Evolutionary conservation across 306 rosid genomes (phyloP).

Genomic region (Cicer pinnatifidum): DNA sequence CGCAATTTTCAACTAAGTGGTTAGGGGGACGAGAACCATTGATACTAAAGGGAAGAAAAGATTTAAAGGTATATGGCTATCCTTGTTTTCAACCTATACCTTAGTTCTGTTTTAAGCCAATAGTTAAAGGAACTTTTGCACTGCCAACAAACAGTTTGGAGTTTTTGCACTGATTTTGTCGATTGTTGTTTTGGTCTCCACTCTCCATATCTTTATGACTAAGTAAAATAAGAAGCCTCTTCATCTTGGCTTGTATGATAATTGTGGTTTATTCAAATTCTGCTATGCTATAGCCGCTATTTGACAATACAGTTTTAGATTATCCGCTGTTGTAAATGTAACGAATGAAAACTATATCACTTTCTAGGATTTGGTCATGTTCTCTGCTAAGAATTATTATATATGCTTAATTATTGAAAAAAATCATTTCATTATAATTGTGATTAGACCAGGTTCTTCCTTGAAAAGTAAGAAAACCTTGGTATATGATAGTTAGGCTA

Average conservation of each 20-base stretch:
- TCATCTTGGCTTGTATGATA: neutral
- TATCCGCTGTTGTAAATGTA: neutral
- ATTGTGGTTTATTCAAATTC: neutral
- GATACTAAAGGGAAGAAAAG: slow-evolving; percentile 88
- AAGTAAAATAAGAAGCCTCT: neutral
- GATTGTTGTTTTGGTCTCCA: slow-evolving; percentile 1
- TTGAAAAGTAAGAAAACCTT: too few species aligned
- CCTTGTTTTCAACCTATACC: neutral
- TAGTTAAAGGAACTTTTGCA: neutral
- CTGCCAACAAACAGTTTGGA: slow-evolving; percentile 17
- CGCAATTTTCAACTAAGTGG: slow-evolving; percentile 91
- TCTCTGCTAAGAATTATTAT: neutral
- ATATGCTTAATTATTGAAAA: neutral
- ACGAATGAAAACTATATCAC: neutral
- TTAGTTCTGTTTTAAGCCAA: slow-evolving; percentile 7
- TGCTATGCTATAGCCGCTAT: neutral
- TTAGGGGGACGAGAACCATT: slow-evolving; percentile 67
- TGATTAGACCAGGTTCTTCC: too few species aligned
- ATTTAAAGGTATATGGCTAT: slow-evolving; percentile 64
- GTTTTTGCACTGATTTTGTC: neutral
- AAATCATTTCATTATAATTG: neutral
- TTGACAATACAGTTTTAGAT: neutral
- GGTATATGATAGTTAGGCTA: too few species aligned
- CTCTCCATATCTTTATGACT: neutral
- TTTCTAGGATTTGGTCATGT: neutral